Evolutionary conservation across 1,284 basidiomycete species (phyloP).

Genomic region (Ustilago curta): DNA sequence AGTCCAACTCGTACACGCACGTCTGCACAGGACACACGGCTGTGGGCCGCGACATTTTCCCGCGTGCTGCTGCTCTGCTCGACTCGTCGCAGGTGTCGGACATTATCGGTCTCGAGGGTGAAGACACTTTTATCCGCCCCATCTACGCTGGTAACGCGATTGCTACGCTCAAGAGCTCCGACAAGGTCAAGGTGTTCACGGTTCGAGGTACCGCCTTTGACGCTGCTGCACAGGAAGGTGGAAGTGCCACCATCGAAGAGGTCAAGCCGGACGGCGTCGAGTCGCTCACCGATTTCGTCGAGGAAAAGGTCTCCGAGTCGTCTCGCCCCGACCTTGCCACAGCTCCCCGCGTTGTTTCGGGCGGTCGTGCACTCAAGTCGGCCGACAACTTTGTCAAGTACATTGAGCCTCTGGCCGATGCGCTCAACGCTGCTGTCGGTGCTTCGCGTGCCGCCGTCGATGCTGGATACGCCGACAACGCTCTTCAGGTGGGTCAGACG

Average conservation of each 20-base stretch:
- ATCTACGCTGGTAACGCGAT: conserved; percentile 99
- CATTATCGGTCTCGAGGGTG: conserved; percentile 84
- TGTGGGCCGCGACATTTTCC: conserved; percentile 80
- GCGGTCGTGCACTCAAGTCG: conserved; percentile 94
- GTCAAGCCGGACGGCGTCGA: conserved; percentile 78
- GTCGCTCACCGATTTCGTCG: conserved; percentile 77
- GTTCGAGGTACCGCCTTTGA: conserved; percentile 94
- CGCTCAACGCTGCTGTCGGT: conserved; percentile 92
- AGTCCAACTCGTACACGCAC: conserved; percentile 78
- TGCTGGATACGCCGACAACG: conserved; percentile 98
- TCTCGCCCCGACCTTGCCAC: conserved; percentile 92
- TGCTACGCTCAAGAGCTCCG: conserved; percentile 84
- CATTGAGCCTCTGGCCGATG: conserved; percentile 92
- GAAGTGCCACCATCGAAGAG: conserved; percentile 75
- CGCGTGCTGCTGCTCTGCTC: conserved; percentile 86
- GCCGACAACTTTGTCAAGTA: conserved; percentile 90
- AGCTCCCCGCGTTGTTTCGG: conserved; percentile 90
- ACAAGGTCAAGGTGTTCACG: conserved; percentile 92
- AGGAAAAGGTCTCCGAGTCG: conserved; percentile 87
- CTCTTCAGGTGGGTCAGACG: conserved; percentile 97
- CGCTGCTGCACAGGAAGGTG: conserved; percentile 73
- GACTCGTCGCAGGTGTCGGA: conserved; percentile 82
- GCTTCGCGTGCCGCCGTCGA: conserved; percentile 98
- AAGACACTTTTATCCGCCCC: conserved; percentile 86
- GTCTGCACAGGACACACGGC: conserved; percentile 85